Base-by-base conservation (phyloP, 345 rosid genomes). In the Gossypium australe region DNA sequence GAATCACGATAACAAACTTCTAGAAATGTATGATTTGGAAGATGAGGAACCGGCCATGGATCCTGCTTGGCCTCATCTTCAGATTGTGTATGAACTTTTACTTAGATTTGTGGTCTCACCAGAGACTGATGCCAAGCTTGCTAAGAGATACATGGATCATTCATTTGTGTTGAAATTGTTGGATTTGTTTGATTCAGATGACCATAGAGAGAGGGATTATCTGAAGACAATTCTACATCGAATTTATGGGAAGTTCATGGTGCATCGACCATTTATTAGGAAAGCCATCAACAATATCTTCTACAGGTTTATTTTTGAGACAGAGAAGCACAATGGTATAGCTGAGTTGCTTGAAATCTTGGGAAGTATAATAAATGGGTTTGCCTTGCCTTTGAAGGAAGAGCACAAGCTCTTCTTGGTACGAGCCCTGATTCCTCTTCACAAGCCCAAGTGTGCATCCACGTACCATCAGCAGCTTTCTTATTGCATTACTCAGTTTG, bases 371-470 rank as follows among this genome's bases (percentile, higher is more conserved):
- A 90, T 89, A 72, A 89, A 90, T 45, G 96, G 96, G 51, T 90
- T 90, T 64, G 93, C 92, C 70, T 82, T 90, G 81, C 96, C 96
- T 17, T 84, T 90, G 70, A 34, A 90, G 87, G 93, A 90, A 85
- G 96, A 90, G 78, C 96, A 90, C 82, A 90, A 90, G 77, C 89
- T 90, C 16, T 90, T 90, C 81, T 86, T 90, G 38, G 84, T 89
- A 34, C 86, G 93, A 38, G 93, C 89, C 7, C 77, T 90, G 85
- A 90, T 90, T 72, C 96, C 96, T 11, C 93, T 90, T 7, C 96
- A 90, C 86, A 89, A 87, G 79, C 89, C 90, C 57, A 89, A 85
- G 78, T 84, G 93, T 64, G 86, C 83, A 1, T 66, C 89, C 0
- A 84, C 83, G 76, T 91, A 91, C 80, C 93, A 89, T 67, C 93